These are phyloP conservation scores for Trichoderma asperelloides DNA, from an alignment of 495 filamentous ascomycete species.

Conservation along the genomic window DNA sequence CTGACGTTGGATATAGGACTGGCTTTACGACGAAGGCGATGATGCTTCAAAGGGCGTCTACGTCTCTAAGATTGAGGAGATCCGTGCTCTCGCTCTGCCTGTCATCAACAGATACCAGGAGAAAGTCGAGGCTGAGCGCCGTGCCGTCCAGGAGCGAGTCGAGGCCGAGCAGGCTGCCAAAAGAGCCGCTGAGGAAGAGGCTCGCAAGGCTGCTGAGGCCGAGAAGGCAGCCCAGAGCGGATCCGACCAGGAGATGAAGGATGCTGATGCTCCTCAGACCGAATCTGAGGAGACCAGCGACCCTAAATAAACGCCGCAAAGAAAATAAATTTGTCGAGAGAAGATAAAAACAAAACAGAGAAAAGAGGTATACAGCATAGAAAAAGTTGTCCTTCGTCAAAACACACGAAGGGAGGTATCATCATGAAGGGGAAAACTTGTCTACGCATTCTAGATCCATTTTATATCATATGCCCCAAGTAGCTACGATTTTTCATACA, in stretches of 20 bases:
- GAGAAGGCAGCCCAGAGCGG: constrained; percentile 18
- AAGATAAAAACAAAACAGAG: neutral
- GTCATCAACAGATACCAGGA: constrained; percentile 93
- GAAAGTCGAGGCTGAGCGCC: constrained; percentile 82
- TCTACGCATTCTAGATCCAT: neutral
- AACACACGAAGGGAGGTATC: neutral
- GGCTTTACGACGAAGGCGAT: constrained; percentile 97
- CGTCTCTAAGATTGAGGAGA: constrained; percentile 89
- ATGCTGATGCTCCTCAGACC: constrained; percentile 32
- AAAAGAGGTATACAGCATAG: neutral
- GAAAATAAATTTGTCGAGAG: neutral
- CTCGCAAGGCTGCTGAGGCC: constrained; percentile 33
- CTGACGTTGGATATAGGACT: constrained; percentile 55
- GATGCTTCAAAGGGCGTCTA: constrained; percentile 92
- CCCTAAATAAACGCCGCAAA: constrained; percentile 11
- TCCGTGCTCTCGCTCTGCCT: constrained; percentile 81
- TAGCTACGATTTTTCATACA: neutral
- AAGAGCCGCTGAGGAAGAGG: constrained; percentile 59
- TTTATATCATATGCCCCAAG: neutral
- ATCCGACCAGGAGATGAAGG: constrained; percentile 50
- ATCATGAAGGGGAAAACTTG: neutral
- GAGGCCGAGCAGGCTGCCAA: constrained; percentile 81
- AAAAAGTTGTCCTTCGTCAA: neutral
- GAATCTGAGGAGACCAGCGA: constrained; percentile 22
- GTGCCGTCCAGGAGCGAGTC: constrained; percentile 61